Base-by-base conservation (phyloP, 2,329 filamentous ascomycete species). In the Karstenula rhodostoma region DNA sequence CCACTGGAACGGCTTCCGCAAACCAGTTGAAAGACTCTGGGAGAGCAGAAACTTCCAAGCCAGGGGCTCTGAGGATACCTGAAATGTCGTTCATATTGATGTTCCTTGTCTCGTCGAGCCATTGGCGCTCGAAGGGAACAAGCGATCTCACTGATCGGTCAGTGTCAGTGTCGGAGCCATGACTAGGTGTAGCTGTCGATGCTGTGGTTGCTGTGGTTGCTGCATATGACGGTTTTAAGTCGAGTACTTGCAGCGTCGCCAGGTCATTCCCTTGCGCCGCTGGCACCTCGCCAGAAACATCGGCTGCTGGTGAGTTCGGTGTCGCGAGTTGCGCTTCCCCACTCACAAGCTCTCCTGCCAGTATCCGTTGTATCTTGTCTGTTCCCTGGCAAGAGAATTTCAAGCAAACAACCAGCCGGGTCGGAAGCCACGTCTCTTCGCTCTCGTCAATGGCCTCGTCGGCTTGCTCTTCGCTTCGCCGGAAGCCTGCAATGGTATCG, bases 21-120 rank as follows among this genome's bases (percentile, higher is more conserved):
- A 71, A 73, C 71, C 71, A 73, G 27, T 53, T 27, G 50, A 23
- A 53, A 9, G 19, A 19, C 1, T 27, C 3, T 7, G 60, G 52
- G 0, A 65, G 47, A 0, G 60, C 49, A 33, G 53, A 48, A 1
- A 19, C 35, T 5, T 12, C 23, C 7, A 5, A 42, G 0, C 22
- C 29, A 2, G 44, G 13, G 1, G 32, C 5, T 1, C 54, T 63
- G 7, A 66, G 13, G 8, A 40, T 40, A 3, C 47, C 35, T 13
- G 53, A 40, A 1, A 67, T 56, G 3, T 40, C 23, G 1, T 53
- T 44, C 55, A 67, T 64, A 19, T 67, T 66, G 59, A 67, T 67
- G 35, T 59, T 43, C 19, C 57, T 54, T 0, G 68, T 69, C 47
- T 72, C 68, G 37, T 72, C 69, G 8, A 64, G 32, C 65, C 67